A percentile compares a stretch with the other conserved stretches of the same genome.
These are phyloP conservation scores for Ophiocordyceps sinensis DNA, from an alignment of 2,329 filamentous ascomycete genomes.

Conservation along the genomic window DNA sequence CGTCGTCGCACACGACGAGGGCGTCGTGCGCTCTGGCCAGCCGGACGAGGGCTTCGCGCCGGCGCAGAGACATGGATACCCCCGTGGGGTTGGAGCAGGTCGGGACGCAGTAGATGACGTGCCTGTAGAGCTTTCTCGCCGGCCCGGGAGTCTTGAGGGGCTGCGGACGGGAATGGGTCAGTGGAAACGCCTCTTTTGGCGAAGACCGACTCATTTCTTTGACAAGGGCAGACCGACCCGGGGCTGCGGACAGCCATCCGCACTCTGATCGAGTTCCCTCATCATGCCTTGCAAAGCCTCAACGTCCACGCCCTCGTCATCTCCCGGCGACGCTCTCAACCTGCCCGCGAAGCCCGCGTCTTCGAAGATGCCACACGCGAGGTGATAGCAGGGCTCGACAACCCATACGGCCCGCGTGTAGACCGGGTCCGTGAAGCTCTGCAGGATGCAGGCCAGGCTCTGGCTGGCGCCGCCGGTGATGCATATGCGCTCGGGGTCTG, in stretches of 20 bases:
- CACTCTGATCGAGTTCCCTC: constrained; percentile 13
- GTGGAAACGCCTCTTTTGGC: not conserved
- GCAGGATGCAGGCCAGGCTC: constrained; percentile 61
- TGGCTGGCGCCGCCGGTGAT: constrained; percentile 80
- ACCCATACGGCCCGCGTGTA: constrained; percentile 69
- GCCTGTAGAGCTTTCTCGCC: constrained; percentile 65
- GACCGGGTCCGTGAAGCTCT: constrained; percentile 65
- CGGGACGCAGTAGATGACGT: constrained; percentile 79
- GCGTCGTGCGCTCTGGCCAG: constrained; percentile 68
- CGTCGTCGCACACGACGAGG: constrained; percentile 77
- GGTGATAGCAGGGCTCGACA: constrained; percentile 68
- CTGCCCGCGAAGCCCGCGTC: constrained; percentile 60
- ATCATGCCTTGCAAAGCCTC: constrained; percentile 24
- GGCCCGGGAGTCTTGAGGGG: constrained; percentile 39
- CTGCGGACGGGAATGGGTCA: constrained; percentile 11
- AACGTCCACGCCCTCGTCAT: constrained; percentile 63
- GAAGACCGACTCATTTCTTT: not conserved
- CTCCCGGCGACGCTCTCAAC: constrained; percentile 59
- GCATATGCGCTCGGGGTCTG: constrained; percentile 48
- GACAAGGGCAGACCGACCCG: not conserved
- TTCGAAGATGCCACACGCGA: constrained; percentile 75
- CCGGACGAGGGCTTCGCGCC: constrained; percentile 55
- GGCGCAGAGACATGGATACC: constrained; percentile 59
- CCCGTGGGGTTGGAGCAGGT: constrained; percentile 83
- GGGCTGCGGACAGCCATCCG: constrained; percentile 5